Evolutionary conservation across 2,329 filamentous ascomycete genomes (phyloP), one percentile per base, ranked within the genome.

Genomic region (Chrysoporthe deuterocubensis): DNA sequence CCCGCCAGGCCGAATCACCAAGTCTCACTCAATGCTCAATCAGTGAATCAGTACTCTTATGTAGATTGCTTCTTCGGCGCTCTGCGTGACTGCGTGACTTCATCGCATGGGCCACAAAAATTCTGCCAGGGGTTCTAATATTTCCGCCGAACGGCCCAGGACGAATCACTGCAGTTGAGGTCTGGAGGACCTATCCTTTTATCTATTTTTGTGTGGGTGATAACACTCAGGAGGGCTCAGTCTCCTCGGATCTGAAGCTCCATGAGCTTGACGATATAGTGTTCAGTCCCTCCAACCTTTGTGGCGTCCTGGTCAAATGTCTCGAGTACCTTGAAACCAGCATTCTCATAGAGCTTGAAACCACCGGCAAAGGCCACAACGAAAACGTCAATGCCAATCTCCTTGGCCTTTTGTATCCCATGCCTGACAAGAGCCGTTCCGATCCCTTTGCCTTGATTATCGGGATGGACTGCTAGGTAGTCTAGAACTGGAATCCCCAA

Each of bases 391-490:
- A 75, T 59, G 5, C 71, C 71, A 59, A 74, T 61, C 61, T 71
- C 67, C 50, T 70, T 62, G 4, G 74, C 73, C 60, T 73, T 61
- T n/a, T 69, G 61, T 40, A 75, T 67, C 0, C 73, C 73, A 18
- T 68, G 66, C 2, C 60, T 56, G 32, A 74, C 71, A 7, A 75
- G 66, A n/a, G 66, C 62, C 0, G 72, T 71, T 1, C 68, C 73
- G 43, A 76, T 72, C 4, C 73, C 73, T 7, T 61, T 72, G 13
- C 71, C 63, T 32, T 73, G 69, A 26, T 73, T 61, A 0, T 70
- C 69, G 0, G 73, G 73, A 57, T 73, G 73, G 4, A 75, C 72
- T 0, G 72, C 73, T 3, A 76, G 71, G 64, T 73, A 75, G 14
- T 74, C 73, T 7, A 75, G 72, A 16, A 68, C 73, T 75, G 42